These are phyloP conservation scores for Bryoerythrophyllum caledonicum DNA, from an alignment of 225 moss, liverwort and hornwort species.

Conservation along the genomic window DNA sequence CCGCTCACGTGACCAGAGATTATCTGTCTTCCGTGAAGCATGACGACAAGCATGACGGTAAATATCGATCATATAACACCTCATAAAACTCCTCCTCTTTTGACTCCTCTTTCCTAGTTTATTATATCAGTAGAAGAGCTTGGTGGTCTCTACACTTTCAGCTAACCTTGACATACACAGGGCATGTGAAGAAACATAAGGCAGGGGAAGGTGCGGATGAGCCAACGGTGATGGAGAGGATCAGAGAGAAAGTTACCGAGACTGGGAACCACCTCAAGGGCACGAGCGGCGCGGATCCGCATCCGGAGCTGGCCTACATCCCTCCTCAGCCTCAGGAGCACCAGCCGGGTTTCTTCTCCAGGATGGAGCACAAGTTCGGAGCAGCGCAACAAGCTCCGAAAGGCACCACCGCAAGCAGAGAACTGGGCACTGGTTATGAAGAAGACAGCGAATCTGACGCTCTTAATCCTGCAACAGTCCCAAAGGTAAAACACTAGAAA, in stretches of 20 bases:
- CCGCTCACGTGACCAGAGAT: conserved; percentile 20
- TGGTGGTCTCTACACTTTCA: too few relatives aligned
- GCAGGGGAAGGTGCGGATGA: conserved; percentile 44
- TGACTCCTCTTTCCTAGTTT: too few relatives aligned
- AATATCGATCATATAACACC: too few relatives aligned
- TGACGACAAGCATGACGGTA: conserved; percentile 29
- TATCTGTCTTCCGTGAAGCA: conserved; percentile 18
- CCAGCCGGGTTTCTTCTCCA: conserved; percentile 31
- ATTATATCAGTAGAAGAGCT: too few relatives aligned
- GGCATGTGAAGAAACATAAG: neutral
- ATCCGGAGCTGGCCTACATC: conserved; percentile 50
- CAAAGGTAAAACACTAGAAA: conserved; percentile 13
- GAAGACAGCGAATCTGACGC: conserved; percentile 43
- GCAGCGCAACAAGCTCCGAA: conserved; percentile 28
- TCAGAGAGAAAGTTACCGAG: conserved; percentile 33
- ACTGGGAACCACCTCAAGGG: conserved; percentile 45
- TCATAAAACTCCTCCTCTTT: too few relatives aligned
- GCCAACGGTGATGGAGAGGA: conserved; percentile 35
- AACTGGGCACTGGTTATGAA: conserved; percentile 55
- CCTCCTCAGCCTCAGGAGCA: conserved; percentile 38
- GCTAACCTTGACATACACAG: conserved; percentile 23
- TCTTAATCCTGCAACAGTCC: conserved; percentile 23
- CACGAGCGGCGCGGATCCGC: conserved; percentile 47
- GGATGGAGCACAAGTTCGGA: conserved; percentile 20
- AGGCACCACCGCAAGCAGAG: conserved; percentile 34